Evolutionary conservation across 2,329 filamentous ascomycete species (phyloP), one percentile per base, ranked within the genome.

Genomic region (Aspergillus ibericus): DNA sequence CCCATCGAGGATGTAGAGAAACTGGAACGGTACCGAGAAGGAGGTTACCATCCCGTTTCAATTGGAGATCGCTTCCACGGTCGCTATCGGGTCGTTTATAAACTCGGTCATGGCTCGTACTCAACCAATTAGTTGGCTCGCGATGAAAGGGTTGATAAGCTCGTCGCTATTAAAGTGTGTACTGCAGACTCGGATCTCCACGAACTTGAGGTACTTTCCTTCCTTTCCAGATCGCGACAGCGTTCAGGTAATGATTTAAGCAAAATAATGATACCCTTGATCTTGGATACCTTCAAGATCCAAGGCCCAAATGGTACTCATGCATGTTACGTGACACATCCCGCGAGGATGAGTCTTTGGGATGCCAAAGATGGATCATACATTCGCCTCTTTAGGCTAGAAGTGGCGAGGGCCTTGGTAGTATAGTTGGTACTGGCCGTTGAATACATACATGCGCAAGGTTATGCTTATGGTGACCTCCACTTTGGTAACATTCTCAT

Each of bases 51-150:
- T 48, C 64, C 64, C 15, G 56, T 74, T 9, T 42, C 57, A 52
- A 72, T 74, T 53, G 66, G 66, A 15, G 68, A 73, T 62, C 44
- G 47, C 8, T 66, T 72, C 53, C 62, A 68, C 18, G n/a, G 53
- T 63, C 67, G 74, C 5, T 79, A 78, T 61, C 69, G 70, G 8
- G 63, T 79, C 9, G 62, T 78, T 7, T 72, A 77, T 3, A 79
- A 80, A 62, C 70, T 79, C 3, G 75, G 77, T 0, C 74, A 74
- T 60, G 75, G 76, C 22, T 63, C 69, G 3, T 75, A 69, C 53
- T 79, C 74, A 8, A 78, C 67, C 0, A 64, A 55, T 13, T 70
- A 69, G 71, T 64, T 74, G 38, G 66, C 68, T 40, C 61, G 56
- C 36, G 69, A 73, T 59, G 56, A 67, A 51, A 35, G 18, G 61